These are phyloP conservation scores for Acacia acuminata DNA, from an alignment of 306 rosid species.

Conservation along the genomic window DNA sequence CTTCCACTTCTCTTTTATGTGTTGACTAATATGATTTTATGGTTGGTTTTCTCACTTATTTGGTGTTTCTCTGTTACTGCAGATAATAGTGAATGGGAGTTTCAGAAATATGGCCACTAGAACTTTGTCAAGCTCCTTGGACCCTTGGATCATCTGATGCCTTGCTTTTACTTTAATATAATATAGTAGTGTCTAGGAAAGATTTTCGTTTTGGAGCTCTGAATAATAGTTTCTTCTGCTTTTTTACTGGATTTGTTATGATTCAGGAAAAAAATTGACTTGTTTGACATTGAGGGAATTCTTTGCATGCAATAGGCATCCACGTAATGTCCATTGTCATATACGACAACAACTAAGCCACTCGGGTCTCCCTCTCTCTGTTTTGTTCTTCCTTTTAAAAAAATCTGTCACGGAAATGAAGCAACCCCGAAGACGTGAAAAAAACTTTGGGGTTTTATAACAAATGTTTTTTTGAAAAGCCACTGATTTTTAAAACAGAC, in stretches of 20 bases:
- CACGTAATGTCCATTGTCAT: neutral
- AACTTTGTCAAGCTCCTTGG: conserved; percentile 11
- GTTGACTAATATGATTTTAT: conserved; percentile 16
- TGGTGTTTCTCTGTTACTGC: conserved; percentile 31
- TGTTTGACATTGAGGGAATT: neutral
- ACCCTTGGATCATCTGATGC: conserved; percentile 10
- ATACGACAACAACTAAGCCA: neutral
- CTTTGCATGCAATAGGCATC: conserved; percentile 7
- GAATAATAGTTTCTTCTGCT: conserved; percentile 6
- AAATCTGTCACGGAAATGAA: too few species aligned
- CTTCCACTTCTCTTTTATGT: conserved; percentile 16
- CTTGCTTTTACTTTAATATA: neutral
- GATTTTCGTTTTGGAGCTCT: neutral
- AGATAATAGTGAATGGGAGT: conserved; percentile 96
- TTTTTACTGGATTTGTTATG: neutral
- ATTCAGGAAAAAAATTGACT: neutral
- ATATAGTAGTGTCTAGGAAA: neutral
- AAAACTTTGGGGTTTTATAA: too few species aligned
- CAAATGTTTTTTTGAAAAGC: too few species aligned
- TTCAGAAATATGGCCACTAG: conserved; percentile 95
- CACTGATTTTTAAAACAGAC: too few species aligned
- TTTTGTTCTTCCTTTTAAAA: too few species aligned
- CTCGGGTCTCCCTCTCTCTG: too few species aligned
- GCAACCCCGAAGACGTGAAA: too few species aligned
- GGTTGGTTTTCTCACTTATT: neutral